These are phyloP conservation scores for Wallacemonas sp. DNA, from an alignment of 208 protist genomes.

Conservation along the genomic window DNA sequence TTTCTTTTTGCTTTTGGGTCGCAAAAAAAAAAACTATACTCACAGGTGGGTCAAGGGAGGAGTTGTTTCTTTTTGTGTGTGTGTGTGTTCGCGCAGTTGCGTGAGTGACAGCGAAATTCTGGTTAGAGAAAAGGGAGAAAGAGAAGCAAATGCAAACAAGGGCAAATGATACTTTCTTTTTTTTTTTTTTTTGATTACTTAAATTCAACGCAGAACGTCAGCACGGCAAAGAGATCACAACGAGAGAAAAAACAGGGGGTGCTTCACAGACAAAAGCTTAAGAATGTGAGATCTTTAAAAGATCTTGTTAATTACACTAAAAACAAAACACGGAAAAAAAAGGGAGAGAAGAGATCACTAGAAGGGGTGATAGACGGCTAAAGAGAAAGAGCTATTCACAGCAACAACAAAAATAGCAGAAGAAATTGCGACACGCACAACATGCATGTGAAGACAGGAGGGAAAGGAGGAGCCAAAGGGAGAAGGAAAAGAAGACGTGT, in stretches of 20 bases:
- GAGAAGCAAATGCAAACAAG: no score
- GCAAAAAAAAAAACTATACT: no score
- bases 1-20: conserved; percentile 9
- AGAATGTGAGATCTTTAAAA: conserved; percentile 12
- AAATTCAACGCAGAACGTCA: no score
- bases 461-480: no score
- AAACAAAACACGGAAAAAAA: conserved; percentile 15
- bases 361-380: neutral
- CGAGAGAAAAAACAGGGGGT: neutral
- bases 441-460: no score
- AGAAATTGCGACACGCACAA: no score
- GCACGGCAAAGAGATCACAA: neutral
- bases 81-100: conserved; percentile 23
- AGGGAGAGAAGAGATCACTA: conserved; percentile 17
- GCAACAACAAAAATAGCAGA: no score
- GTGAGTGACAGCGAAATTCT: no score
- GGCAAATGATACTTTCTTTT: no score
- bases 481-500: no score
- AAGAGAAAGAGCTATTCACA: no score
- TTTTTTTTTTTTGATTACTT: no score
- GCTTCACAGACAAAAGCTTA: conserved; percentile 14
- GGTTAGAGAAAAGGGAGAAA: conserved; percentile 13
- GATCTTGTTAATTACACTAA: neutral
- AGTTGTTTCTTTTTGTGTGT: conserved; percentile 15
- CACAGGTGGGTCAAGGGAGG: neutral